phyloP scores from a whole-genome alignment of 1,284 basidiomycete species.

The Ganoderma leucocontextum region DNA sequence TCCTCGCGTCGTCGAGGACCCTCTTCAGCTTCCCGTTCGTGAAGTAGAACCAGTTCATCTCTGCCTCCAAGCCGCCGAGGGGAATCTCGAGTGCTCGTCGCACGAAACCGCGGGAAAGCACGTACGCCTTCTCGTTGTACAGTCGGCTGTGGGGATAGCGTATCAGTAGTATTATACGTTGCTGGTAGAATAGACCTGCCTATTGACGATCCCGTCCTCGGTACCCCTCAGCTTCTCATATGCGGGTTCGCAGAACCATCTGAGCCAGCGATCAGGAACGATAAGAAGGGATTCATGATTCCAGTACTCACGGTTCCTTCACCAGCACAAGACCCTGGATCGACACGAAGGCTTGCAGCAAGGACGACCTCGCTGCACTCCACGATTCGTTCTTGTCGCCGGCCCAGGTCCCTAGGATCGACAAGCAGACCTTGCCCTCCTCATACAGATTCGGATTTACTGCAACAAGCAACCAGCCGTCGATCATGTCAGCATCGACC shows the following conservation, averaged over 20 bases:
- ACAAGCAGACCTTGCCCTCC: slow-evolving; percentile 95
- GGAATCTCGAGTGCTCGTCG: slow-evolving; percentile 85
- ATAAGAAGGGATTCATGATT: slow-evolving; percentile 5
- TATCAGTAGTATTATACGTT: slow-evolving; percentile 4
- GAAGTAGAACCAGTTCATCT: slow-evolving; percentile 82
- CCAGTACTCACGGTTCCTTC: slow-evolving; percentile 80
- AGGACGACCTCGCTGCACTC: slow-evolving; percentile 82
- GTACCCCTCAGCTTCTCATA: slow-evolving; percentile 92
- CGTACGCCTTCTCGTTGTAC: slow-evolving; percentile 93
- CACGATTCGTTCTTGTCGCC: slow-evolving; percentile 89
- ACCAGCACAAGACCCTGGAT: slow-evolving; percentile 95
- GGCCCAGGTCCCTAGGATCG: slow-evolving; percentile 91
- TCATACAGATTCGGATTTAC: slow-evolving; percentile 94
- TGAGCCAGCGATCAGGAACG: slow-evolving; percentile 41
- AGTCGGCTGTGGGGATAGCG: slow-evolving; percentile 61
- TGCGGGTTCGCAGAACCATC: slow-evolving; percentile 92
- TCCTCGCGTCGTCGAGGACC: slow-evolving; percentile 70
- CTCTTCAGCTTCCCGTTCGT: slow-evolving; percentile 69
- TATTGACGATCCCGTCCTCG: slow-evolving; percentile 88
- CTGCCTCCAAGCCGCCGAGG: slow-evolving; percentile 73
- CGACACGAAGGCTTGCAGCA: slow-evolving; percentile 92
- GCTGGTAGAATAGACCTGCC: slow-evolving; percentile 47
- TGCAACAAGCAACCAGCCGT: slow-evolving; percentile 36
- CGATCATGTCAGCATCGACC: slow-evolving; percentile 7
- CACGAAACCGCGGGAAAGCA: slow-evolving; percentile 89